These are phyloP conservation scores for Fusarium floridanum DNA, from an alignment of 2,329 filamentous ascomycete species.

Conservation along the genomic window DNA sequence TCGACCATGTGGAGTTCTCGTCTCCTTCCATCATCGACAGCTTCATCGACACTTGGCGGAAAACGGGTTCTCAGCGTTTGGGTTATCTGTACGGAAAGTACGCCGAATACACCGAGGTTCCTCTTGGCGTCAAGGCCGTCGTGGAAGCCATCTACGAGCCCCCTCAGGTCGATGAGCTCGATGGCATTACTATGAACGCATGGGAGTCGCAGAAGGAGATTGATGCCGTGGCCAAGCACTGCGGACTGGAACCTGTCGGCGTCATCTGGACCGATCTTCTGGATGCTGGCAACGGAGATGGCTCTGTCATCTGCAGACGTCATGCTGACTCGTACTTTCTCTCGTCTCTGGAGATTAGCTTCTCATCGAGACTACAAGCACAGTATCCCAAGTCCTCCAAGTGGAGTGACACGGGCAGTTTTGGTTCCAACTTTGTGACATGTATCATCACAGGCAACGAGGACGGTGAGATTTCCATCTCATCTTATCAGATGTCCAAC, in stretches of 20 bases:
- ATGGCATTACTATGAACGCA: conserved; percentile 85
- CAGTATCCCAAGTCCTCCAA: conserved; percentile 91
- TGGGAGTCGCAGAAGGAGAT: conserved; percentile 90
- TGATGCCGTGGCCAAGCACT: conserved; percentile 82
- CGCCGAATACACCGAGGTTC: conserved; percentile 91
- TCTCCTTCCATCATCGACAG: conserved; percentile 86
- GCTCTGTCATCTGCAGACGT: conserved; percentile 91
- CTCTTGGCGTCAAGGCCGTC: conserved; percentile 92
- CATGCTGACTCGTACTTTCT: conserved; percentile 96
- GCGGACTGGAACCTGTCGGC: conserved; percentile 88
- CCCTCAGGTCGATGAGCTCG: conserved; percentile 88
- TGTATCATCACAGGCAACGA: conserved; percentile 96
- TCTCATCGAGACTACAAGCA: conserved; percentile 88
- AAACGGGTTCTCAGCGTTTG: conserved; percentile 84
- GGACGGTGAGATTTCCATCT: conserved; percentile 86
- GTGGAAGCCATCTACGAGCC: conserved; percentile 98
- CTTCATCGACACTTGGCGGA: conserved; percentile 93
- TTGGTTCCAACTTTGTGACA: conserved; percentile 97
- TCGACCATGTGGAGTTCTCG: conserved; percentile 97
- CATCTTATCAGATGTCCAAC: conserved; percentile 94
- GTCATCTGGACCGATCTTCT: conserved; percentile 95
- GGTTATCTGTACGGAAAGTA: conserved; percentile 94
- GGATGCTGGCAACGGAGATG: conserved; percentile 84
- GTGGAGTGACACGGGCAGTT: conserved; percentile 95
- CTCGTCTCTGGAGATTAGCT: conserved; percentile 90